These are phyloP conservation scores for Xylaria sp. DNA, from an alignment of 2,329 filamentous ascomycete genomes.

Conservation along the genomic window DNA sequence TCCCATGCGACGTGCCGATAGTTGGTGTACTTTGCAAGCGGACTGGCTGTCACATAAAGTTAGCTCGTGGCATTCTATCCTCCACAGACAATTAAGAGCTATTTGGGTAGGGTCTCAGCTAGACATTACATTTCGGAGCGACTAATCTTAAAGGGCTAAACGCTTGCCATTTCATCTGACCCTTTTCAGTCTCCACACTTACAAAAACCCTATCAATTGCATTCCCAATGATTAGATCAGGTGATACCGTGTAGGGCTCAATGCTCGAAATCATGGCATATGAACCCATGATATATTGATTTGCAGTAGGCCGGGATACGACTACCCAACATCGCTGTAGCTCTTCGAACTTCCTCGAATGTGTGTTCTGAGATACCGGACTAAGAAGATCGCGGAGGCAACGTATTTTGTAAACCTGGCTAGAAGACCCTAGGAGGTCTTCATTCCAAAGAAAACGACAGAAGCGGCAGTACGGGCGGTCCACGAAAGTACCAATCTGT, in stretches of 20 bases:
- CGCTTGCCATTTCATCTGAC: conserved; percentile 9
- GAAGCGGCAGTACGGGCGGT: not conserved
- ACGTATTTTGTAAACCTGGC: conserved; percentile 5
- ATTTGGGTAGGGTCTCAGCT: not conserved
- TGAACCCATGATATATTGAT: not conserved
- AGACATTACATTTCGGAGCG: conserved; percentile 9
- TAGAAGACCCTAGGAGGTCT: conserved; percentile 5
- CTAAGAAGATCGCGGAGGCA: not conserved
- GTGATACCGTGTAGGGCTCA: not conserved
- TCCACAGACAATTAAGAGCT: not conserved
- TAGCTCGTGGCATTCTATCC: not conserved
- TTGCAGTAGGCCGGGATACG: not conserved
- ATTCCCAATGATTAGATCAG: not conserved
- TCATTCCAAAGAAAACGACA: conserved; percentile 4
- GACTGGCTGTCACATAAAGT: not conserved
- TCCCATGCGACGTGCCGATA: conserved; percentile 1
- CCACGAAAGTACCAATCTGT: not conserved
- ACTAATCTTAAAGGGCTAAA: conserved; percentile 3
- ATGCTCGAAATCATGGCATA: not conserved
- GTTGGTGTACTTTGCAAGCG: conserved; percentile 13
- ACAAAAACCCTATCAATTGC: not conserved
- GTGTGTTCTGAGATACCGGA: not conserved
- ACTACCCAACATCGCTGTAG: conserved; percentile 6
- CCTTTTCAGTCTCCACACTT: conserved; percentile 3
- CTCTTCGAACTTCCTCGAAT: not conserved